Conservation (phyloP, 2,329 filamentous ascomycete genomes). For the Neocatenulostroma microsporum region DNA sequence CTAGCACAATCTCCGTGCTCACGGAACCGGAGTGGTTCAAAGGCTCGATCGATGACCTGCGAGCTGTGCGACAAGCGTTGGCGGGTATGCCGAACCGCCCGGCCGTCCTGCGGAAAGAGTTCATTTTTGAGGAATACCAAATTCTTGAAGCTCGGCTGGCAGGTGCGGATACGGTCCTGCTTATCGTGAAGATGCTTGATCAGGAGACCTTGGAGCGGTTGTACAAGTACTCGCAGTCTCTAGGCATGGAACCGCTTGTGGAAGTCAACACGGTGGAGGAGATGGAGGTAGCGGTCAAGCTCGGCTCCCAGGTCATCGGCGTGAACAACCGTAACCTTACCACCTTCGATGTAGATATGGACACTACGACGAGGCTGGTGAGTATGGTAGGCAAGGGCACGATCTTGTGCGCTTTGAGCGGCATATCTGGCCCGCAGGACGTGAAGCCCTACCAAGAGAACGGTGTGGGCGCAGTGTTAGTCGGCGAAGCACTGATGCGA, state of each 20-base stretch:
- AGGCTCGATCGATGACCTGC: slow-evolving; percentile 88
- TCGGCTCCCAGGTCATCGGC: slow-evolving; percentile 86
- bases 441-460: slow-evolving; percentile 81
- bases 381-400: slow-evolving; percentile 78
- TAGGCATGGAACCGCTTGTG: slow-evolving; percentile 96
- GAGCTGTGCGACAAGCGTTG: slow-evolving; percentile 79
- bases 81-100: slow-evolving; percentile 86
- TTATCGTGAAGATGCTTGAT: slow-evolving; percentile 98
- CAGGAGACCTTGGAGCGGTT: slow-evolving; percentile 62
- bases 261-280: slow-evolving; percentile 94
- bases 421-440: slow-evolving; percentile 82
- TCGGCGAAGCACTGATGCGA: slow-evolving; percentile 93
- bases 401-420: slow-evolving; percentile 87
- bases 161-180: slow-evolving; percentile 88
- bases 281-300: slow-evolving; percentile 76
- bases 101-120: slow-evolving; percentile 88
- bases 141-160: slow-evolving; percentile 89
- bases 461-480: slow-evolving; percentile 84
- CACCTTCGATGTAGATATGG: slow-evolving; percentile 92
- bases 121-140: slow-evolving; percentile 97
- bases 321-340: slow-evolving; percentile 97
- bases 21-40: slow-evolving; percentile 99
- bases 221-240: slow-evolving; percentile 78
- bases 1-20: slow-evolving; percentile 95
- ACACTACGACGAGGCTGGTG: slow-evolving; percentile 65